Evolutionary conservation across 495 filamentous ascomycete genomes (phyloP), one percentile per base, ranked within the genome.

Genomic region (Cryomyces antarcticus): DNA sequence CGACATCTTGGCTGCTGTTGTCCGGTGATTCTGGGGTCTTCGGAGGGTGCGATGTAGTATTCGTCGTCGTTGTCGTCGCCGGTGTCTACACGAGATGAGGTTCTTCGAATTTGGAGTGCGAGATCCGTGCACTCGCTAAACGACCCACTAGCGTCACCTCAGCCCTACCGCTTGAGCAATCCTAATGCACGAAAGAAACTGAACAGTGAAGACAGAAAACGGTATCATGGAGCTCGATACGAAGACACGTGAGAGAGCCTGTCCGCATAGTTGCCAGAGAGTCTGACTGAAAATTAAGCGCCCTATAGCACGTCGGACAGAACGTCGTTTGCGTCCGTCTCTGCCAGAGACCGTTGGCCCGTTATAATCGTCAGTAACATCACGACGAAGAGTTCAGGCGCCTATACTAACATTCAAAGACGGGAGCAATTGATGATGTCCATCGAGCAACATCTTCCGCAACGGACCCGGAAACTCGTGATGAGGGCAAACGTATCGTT

Each of bases 361-460:
- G 68, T 93, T 36, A 96, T 97, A 54, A 59, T 97, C 39, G 87
- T 93, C 49, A 54, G 73, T 52, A 44, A 17, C 4, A 9, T 17
- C 27, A 33, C 6, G 24, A 28, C 37, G 7, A 11, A 10, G 30
- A 31, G 39, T 37, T 38, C 5, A n/a, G 30, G 41, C 28, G 17
- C 17, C 17, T 24, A 24, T 24, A 50, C 43, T 38, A 43, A 35
- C n/a, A 31, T 31, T 38, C 9, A 37, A 51, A 95, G 87, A 96
- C 89, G 12, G 75, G 84, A 58, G 86, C 81, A 28, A 94, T 97
- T 57, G 88, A 96, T 57, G 86, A 96, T 57, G 68, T 88, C 17
- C 86, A 94, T 61, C 80, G 80, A 4, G 70, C 80, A 13, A 75
- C 84, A 0, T 68, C 68, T 17, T 62, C 66, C 28, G 69, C 70